phyloP scores from a whole-genome alignment of 208 protist species.

The Willaertia magna region DNA sequence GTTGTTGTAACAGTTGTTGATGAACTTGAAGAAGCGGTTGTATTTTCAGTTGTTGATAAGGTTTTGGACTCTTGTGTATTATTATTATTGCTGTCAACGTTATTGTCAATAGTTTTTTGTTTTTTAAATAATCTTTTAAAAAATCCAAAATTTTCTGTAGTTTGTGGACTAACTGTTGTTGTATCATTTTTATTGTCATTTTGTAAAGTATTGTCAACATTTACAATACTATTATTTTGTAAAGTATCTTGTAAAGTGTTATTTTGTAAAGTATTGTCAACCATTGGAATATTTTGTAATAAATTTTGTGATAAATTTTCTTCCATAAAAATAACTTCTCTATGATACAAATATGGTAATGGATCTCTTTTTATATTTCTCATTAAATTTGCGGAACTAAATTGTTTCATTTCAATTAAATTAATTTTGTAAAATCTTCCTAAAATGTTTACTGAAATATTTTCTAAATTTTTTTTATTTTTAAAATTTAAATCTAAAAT shows the following conservation, averaged over 20 bases:
- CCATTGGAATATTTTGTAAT: no score
- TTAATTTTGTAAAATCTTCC: slow-evolving; percentile 11
- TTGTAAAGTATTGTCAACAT: no score
- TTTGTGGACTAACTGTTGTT: background rate
- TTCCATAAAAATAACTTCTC: no score
- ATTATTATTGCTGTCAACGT: background rate
- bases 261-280: no score
- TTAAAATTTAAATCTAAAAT: no score
- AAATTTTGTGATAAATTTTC: no score
- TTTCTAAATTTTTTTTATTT: no score
- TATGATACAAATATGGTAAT: background rate
- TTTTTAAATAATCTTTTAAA: background rate
- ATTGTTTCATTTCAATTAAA: slow-evolving; percentile 17
- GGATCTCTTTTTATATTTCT: slow-evolving; percentile 16
- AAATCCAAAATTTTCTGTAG: background rate
- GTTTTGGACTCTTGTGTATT: background rate
- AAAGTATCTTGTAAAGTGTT: no score
- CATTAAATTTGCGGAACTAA: background rate
- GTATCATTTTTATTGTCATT: background rate
- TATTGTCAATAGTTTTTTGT: background rate
- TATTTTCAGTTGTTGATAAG: no score
- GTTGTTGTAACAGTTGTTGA: no score
- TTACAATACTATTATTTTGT: no score
- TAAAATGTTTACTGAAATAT: slow-evolving; percentile 8
- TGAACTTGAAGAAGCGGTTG: no score